Percentiles rank a stretch among this genome's conserved stretches.
These are phyloP conservation scores for Penicillium riverlandense DNA, from an alignment of 495 filamentous ascomycete species.

Conservation along the genomic window DNA sequence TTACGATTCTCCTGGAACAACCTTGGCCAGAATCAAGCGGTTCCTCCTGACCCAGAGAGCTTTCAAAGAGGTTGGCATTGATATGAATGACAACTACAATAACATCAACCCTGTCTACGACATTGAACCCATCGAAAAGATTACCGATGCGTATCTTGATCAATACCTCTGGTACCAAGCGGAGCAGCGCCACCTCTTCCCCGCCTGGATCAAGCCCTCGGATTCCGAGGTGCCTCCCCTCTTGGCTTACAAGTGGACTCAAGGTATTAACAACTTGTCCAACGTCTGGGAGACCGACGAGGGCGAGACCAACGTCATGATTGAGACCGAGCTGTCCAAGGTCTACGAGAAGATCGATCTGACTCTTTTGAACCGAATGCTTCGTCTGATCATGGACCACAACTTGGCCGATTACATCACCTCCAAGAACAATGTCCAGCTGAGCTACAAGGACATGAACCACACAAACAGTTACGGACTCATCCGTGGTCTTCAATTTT, in stretches of 20 bases:
- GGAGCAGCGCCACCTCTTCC: slow-evolving; percentile 96
- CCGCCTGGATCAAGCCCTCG: slow-evolving; percentile 98
- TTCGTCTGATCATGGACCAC: slow-evolving; percentile 98
- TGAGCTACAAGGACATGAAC: slow-evolving; percentile 99
- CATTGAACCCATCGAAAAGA: slow-evolving; percentile 99
- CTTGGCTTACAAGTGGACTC: slow-evolving; percentile 97
- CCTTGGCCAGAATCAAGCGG: slow-evolving; percentile 92
- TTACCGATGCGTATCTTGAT: slow-evolving; percentile 97
- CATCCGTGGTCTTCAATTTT: slow-evolving; percentile 96
- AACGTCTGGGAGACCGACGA: slow-evolving; percentile 94
- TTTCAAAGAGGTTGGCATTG: slow-evolving; percentile 99
- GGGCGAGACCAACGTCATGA: slow-evolving; percentile 98
- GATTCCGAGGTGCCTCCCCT: slow-evolving; percentile 98
- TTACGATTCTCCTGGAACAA: slow-evolving; percentile 96
- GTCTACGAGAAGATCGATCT: slow-evolving; percentile 99
- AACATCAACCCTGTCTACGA: slow-evolving; percentile 99
- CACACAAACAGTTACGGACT: slow-evolving; percentile 98
- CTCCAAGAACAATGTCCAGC: slow-evolving; percentile 97
- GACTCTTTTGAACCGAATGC: slow-evolving; percentile 85
- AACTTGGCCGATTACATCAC: slow-evolving; percentile 99
- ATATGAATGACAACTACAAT: slow-evolving; percentile 99
- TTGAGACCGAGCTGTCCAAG: slow-evolving; percentile 96
- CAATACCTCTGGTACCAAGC: slow-evolving; percentile 99
- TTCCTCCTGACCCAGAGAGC: slow-evolving; percentile 95
- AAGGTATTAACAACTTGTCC: slow-evolving; percentile 98